phyloP scores from a whole-genome alignment of 1,139 yeast genomes.

The Pichia sp. region DNA sequence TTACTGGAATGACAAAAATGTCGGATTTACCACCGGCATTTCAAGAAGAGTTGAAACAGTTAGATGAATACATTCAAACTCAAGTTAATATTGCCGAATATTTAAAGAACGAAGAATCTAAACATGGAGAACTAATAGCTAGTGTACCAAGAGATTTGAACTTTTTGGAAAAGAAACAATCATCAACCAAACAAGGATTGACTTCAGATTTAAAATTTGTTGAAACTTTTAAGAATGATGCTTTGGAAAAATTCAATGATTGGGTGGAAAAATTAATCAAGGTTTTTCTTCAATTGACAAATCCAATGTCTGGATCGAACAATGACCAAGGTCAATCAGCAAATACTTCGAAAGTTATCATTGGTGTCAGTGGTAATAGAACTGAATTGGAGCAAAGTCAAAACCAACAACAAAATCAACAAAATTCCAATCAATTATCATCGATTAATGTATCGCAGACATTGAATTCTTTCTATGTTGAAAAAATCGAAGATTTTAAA shows the following conservation, averaged over 20 bases:
- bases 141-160: slow-evolving; percentile 83
- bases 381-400: slow-evolving; percentile 13
- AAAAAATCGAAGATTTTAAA: slow-evolving; percentile 42
- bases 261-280: slow-evolving; percentile 29
- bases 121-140: slow-evolving; percentile 61
- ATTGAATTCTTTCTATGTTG: slow-evolving; percentile 44
- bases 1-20: slow-evolving; percentile 82
- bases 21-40: slow-evolving; percentile 72
- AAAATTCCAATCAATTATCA: slow-evolving; percentile 13
- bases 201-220: slow-evolving; percentile 54
- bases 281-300: slow-evolving; percentile 27
- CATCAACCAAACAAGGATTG: slow-evolving; percentile 63
- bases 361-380: slow-evolving; percentile 25
- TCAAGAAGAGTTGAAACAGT: slow-evolving; percentile 71
- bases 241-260: slow-evolving; percentile 26
- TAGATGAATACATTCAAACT: slow-evolving; percentile 75
- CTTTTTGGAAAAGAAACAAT: slow-evolving; percentile 54
- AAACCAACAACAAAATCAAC: slow-evolving; percentile 11
- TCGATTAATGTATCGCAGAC: slow-evolving; percentile 24
- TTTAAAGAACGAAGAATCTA: slow-evolving; percentile 52
- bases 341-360: slow-evolving; percentile 18
- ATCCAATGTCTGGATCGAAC: slow-evolving; percentile 21
- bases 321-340: slow-evolving; percentile 17
- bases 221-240: slow-evolving; percentile 30
- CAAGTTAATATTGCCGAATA: slow-evolving; percentile 82